These are phyloP conservation scores for Seiridium unicorne DNA, from an alignment of 2,329 filamentous ascomycete species.

Conservation along the genomic window DNA sequence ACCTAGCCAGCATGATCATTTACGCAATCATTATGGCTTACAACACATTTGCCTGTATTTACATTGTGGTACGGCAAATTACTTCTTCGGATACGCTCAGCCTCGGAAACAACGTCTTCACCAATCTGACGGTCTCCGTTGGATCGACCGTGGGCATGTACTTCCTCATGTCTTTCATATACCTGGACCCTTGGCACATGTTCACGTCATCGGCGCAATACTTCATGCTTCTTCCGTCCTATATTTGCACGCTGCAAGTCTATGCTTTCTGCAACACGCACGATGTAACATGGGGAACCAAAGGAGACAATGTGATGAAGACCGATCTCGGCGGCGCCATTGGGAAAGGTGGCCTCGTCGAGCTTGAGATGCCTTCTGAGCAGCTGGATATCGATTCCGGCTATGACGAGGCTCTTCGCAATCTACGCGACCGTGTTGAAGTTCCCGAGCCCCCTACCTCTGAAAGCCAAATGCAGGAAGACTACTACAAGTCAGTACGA, in stretches of 20 bases:
- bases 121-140: slow-evolving; percentile 90
- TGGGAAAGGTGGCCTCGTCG: slow-evolving; percentile 74
- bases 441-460: slow-evolving; percentile 61
- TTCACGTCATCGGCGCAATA: slow-evolving; percentile 90
- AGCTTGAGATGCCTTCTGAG: slow-evolving; percentile 96
- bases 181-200: slow-evolving; percentile 99
- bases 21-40: slow-evolving; percentile 95
- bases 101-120: slow-evolving; percentile 87
- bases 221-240: slow-evolving; percentile 85
- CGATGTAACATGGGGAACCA: slow-evolving; percentile 98
- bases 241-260: slow-evolving; percentile 96
- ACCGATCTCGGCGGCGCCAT: slow-evolving; percentile 89
- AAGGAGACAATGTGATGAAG: slow-evolving; percentile 93
- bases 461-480: slow-evolving; percentile 88
- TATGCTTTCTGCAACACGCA: slow-evolving; percentile 99
- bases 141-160: slow-evolving; percentile 88
- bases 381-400: slow-evolving; percentile 97
- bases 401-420: slow-evolving; percentile 94
- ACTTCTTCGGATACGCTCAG: slow-evolving; percentile 46
- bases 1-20: slow-evolving; percentile 82
- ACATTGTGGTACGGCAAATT: slow-evolving; percentile 84
- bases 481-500: slow-evolving; percentile 95
- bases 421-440: slow-evolving; percentile 89
- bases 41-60: slow-evolving; percentile 84
- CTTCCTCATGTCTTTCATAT: slow-evolving; percentile 94